Conservation (phyloP, 108 stramenopile species). For the Conticribra weissflogii region DNA sequence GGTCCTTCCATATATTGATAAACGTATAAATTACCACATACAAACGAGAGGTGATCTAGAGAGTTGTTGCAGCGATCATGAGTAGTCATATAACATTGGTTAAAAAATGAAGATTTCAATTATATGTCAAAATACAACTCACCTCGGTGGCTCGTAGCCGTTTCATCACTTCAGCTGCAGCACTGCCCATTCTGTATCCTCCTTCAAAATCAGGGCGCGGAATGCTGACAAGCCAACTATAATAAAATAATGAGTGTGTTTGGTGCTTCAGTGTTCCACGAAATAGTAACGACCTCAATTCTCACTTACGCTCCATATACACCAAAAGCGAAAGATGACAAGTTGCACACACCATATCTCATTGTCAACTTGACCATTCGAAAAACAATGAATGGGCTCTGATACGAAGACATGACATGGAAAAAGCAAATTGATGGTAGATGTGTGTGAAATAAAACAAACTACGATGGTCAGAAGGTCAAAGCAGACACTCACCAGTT, state of each 20-base stretch:
- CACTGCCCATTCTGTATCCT: constrained; percentile 50
- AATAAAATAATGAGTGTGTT: too few relatives aligned
- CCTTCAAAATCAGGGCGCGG: constrained; percentile 42
- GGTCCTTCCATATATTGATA: constrained; percentile 40
- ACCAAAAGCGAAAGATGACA: constrained; percentile 35
- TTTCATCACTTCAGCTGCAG: constrained; percentile 45
- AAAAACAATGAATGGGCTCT: constrained; percentile 36
- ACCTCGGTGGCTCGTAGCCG: constrained; percentile 12
- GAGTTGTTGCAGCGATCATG: too few relatives aligned
- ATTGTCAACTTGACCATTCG: constrained; percentile 53
- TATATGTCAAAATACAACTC: too few relatives aligned
- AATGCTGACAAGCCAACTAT: constrained; percentile 35
- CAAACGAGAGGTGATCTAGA: constrained; percentile 34
- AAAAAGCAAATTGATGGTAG: too few relatives aligned
- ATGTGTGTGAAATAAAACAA: too few relatives aligned
- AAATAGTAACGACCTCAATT: too few relatives aligned
- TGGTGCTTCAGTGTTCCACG: too few relatives aligned
- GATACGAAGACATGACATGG: not conserved
- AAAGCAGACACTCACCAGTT: too few relatives aligned
- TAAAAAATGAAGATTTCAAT: too few relatives aligned
- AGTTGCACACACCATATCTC: constrained; percentile 20
- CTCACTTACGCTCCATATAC: constrained; percentile 50
- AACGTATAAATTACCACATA: constrained; percentile 27
- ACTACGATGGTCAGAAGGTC: too few relatives aligned
- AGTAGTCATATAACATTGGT: too few relatives aligned